Conservation (phyloP, 108 stramenopile species). For the Pseudonitzschia pungens region DNA sequence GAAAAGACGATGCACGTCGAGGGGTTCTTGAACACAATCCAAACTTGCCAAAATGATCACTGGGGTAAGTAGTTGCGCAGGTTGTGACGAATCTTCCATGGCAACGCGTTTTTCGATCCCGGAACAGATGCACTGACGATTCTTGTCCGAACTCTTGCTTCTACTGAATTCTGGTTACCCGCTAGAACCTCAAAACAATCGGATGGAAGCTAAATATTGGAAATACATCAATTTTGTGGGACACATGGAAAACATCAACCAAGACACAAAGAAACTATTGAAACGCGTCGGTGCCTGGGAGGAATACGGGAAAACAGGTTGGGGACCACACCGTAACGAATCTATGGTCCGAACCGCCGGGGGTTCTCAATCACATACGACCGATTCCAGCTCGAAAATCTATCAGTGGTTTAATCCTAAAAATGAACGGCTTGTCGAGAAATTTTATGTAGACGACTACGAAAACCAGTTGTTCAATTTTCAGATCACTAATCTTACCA, state of each 20-base stretch:
- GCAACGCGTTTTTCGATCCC: not conserved
- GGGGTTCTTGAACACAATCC: conserved; percentile 32
- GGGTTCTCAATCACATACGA: conserved; percentile 31
- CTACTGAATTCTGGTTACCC: not conserved
- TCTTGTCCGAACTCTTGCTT: not conserved
- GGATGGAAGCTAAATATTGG: conserved; percentile 58
- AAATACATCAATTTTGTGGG: conserved; percentile 53
- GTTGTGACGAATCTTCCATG: not conserved
- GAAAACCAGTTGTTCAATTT: conserved; percentile 38
- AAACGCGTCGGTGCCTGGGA: conserved; percentile 50
- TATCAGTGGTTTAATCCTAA: conserved; percentile 39
- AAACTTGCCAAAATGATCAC: conserved; percentile 45
- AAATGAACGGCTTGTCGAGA: conserved; percentile 40
- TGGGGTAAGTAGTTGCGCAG: conserved; percentile 25
- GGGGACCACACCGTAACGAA: conserved; percentile 37
- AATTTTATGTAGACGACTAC: conserved; percentile 40
- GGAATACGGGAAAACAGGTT: conserved; percentile 40
- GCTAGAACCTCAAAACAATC: conserved; percentile 30
- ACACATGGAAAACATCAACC: conserved; percentile 34
- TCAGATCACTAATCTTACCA: conserved; percentile 14
- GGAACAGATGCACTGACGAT: not conserved
- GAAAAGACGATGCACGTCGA: conserved; percentile 9
- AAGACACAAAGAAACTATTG: conserved; percentile 44
- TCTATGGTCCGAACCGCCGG: conserved; percentile 32
- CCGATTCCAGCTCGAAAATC: conserved; percentile 19